phyloP scores from a whole-genome alignment of 495 filamentous ascomycete species.

The Aspergillus panamensis region DNA sequence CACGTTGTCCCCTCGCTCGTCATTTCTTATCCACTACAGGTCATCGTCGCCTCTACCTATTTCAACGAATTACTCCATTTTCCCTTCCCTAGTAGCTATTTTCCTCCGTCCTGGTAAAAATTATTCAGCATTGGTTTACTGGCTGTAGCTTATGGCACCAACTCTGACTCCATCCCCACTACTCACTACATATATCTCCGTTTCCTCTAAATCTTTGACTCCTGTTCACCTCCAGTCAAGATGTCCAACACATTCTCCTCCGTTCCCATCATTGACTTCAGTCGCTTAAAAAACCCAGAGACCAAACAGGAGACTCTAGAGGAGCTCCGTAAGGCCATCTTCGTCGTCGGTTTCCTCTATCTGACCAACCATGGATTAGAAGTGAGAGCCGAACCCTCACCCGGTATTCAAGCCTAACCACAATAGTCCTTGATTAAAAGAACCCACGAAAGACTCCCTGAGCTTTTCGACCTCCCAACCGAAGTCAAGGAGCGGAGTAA shows the following conservation, averaged over 20 bases:
- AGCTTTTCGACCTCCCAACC: constrained; percentile 74
- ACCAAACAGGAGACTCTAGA: constrained; percentile 72
- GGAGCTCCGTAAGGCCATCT: constrained; percentile 70
- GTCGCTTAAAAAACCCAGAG: constrained; percentile 59
- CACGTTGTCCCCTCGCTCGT: background rate
- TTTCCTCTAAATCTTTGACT: background rate
- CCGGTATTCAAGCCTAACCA: constrained; percentile 29
- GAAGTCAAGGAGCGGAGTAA: constrained; percentile 77
- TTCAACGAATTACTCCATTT: no score
- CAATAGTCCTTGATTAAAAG: constrained; percentile 59
- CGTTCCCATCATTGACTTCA: constrained; percentile 51
- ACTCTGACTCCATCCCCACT: background rate
- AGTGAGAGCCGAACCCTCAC: constrained; percentile 21
- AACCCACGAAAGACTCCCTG: constrained; percentile 66
- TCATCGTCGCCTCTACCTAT: no score
- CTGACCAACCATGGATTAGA: constrained; percentile 82
- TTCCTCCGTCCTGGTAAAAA: no score
- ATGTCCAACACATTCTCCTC: constrained; percentile 53
- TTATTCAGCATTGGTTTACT: no score
- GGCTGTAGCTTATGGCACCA: background rate
- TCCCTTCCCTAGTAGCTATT: no score
- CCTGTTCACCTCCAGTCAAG: background rate
- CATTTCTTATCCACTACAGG: no score
- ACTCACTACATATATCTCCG: background rate
- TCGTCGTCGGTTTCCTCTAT: constrained; percentile 90